Evolutionary conservation across 495 filamentous ascomycete genomes (phyloP).

Genomic region (Xylaria palmicola): DNA sequence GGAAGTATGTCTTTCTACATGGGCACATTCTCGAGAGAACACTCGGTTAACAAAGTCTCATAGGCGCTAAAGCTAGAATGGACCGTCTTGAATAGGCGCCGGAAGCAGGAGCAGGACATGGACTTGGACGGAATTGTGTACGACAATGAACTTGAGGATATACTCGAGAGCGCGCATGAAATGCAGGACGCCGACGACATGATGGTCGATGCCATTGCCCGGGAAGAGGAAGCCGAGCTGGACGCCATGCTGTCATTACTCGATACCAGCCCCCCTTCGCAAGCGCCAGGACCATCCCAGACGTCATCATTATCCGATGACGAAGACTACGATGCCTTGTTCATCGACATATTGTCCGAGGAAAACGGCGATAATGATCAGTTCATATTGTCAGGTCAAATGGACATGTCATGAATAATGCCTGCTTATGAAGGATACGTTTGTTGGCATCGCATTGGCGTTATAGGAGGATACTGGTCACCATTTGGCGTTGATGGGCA

Average conservation of each 20-base stretch:
- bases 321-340: constrained; percentile 56
- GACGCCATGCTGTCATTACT: constrained; percentile 54
- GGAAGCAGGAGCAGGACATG: constrained; percentile 47
- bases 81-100: constrained; percentile 37
- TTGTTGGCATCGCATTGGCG: background rate
- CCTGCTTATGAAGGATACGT: background rate
- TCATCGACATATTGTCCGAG: constrained; percentile 39
- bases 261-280: constrained; percentile 14
- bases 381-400: constrained; percentile 25
- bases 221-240: constrained; percentile 57
- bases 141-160: constrained; percentile 46
- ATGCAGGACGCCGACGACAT: constrained; percentile 41
- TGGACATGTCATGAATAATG: constrained; percentile 30
- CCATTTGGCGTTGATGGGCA: constrained; percentile 20
- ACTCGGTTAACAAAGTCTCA: constrained; percentile 17
- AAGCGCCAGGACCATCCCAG: constrained; percentile 16
- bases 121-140: constrained; percentile 49
- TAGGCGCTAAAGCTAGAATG: constrained; percentile 52
- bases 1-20: constrained; percentile 55
- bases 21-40: background rate
- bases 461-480: constrained; percentile 12
- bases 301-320: constrained; percentile 47
- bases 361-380: constrained; percentile 11
- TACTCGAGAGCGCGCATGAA: constrained; percentile 35
- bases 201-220: constrained; percentile 47